Evolutionary conservation across 2,329 filamentous ascomycete genomes (phyloP), one percentile per base, ranked within the genome.

Genomic region (Daldinia sp.): DNA sequence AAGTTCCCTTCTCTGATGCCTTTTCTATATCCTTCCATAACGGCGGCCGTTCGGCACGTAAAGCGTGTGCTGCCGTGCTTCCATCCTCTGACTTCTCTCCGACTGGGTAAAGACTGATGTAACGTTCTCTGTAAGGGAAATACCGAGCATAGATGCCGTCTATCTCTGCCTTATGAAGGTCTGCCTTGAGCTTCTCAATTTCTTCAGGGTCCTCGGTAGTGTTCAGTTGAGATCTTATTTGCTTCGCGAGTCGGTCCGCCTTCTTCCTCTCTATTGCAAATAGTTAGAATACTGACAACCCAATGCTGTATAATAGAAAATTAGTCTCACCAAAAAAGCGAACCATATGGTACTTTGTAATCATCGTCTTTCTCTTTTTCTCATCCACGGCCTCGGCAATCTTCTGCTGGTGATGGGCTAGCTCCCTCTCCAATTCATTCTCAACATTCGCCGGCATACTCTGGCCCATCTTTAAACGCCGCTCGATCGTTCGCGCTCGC

Each of bases 331-430:
- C 93, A 79, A 95, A 95, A 78, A 96, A 96, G 30, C 93, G 85
- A 57, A 95, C 88, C 87, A 93, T 94, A 78, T 95, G 92, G 74
- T 94, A 96, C 78, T 90, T 92, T 57, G 84, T 84, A 69, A 94
- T 93, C 87, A 94, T 93, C 66, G 88, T 85, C 73, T 85, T 86
- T 72, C 88, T 86, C 76, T 85, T 85, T 80, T 89, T 90, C 74
- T 89, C 88, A 65, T 85, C 84, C 66, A 87, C 82, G 54, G 86
- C 84, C 69, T 87, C 84, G 4, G 80, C 83, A 65, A 94, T 83
- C 74, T 92, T 90, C 70, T 87, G 83, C 78, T 88, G 85, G 74
- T 90, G 90, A 4, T 89, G 86, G 53, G 86, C 86, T 69, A 95
- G 81, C 76, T 93, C 92, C 62, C 92, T 86, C 80, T 94, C 90